Conservation (phyloP, 306 rosid genomes). For the Luffa acutangula region DNA sequence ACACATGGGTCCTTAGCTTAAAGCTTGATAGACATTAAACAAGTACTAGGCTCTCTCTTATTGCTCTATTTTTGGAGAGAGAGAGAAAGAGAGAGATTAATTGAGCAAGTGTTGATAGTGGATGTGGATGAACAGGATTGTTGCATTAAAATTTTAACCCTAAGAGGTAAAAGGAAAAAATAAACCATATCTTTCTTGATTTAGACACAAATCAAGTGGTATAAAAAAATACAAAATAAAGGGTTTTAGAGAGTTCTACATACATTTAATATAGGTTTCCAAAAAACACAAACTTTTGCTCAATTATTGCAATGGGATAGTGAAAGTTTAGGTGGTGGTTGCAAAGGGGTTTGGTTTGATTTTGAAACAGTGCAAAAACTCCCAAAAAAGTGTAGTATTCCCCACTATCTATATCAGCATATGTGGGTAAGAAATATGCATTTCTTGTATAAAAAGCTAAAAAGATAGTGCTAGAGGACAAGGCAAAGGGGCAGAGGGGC, state of each 20-base stretch:
- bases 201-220: background rate
- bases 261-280: constrained; percentile 6
- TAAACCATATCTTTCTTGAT: background rate
- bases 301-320: constrained; percentile 34
- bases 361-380: background rate
- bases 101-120: background rate
- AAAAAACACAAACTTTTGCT: constrained; percentile 10
- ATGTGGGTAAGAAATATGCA: constrained; percentile 17
- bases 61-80: background rate
- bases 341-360: background rate
- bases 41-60: background rate
- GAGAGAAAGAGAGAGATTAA: background rate
- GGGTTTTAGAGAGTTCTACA: background rate
- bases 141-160: background rate
- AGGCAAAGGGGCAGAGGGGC: background rate
- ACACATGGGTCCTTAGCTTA: constrained; percentile 6
- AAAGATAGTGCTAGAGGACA: constrained; percentile 12
- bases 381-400: background rate
- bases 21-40: background rate
- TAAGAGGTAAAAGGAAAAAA: background rate
- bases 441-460: background rate
- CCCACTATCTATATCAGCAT: constrained; percentile 9
- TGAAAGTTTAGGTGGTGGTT: constrained; percentile 27
- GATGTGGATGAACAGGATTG: background rate
- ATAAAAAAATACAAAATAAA: background rate